These are phyloP conservation scores for Termitomyces eurrhizus DNA, from an alignment of 768 basidiomycete species.

Conservation along the genomic window DNA sequence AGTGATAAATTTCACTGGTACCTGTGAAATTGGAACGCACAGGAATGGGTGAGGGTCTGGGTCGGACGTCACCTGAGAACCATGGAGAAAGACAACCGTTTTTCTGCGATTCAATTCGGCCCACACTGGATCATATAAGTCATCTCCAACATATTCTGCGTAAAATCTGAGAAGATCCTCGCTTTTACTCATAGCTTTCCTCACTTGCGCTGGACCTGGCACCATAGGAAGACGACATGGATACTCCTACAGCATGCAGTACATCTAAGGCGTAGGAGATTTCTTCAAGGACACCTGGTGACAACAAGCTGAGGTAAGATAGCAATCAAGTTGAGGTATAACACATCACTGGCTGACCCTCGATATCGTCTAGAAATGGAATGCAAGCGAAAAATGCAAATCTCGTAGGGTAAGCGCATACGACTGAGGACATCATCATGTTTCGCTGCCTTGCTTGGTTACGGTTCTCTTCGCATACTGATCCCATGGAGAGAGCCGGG, in stretches of 20 bases:
- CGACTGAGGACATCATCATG: slow-evolving; percentile 40
- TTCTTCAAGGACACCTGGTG: slow-evolving; percentile 53
- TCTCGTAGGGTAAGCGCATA: slow-evolving; percentile 43
- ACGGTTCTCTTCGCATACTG: slow-evolving; percentile 36
- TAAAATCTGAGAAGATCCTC: not conserved
- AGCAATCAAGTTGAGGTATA: not conserved
- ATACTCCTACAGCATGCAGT: slow-evolving; percentile 60
- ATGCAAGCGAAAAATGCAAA: slow-evolving; percentile 72
- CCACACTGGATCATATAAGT: slow-evolving; percentile 64
- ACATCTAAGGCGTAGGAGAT: slow-evolving; percentile 59
- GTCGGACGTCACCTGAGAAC: slow-evolving; percentile 61
- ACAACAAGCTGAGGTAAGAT: not conserved
- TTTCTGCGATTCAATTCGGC: slow-evolving; percentile 56
- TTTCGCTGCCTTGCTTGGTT: slow-evolving; percentile 44
- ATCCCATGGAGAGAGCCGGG: slow-evolving; percentile 47
- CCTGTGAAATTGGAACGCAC: slow-evolving; percentile 69
- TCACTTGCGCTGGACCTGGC: slow-evolving; percentile 49
- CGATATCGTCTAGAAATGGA: slow-evolving; percentile 57
- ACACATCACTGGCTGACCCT: slow-evolving; percentile 36
- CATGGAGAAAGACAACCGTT: slow-evolving; percentile 70
- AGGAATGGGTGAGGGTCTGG: slow-evolving; percentile 60
- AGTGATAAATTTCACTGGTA: slow-evolving; percentile 17
- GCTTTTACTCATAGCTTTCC: slow-evolving; percentile 9
- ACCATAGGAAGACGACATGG: slow-evolving; percentile 67
- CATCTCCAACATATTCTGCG: slow-evolving; percentile 64